Evolutionary conservation across 305 asterid genomes (phyloP).

Genomic region (Fraxinus nigra): DNA sequence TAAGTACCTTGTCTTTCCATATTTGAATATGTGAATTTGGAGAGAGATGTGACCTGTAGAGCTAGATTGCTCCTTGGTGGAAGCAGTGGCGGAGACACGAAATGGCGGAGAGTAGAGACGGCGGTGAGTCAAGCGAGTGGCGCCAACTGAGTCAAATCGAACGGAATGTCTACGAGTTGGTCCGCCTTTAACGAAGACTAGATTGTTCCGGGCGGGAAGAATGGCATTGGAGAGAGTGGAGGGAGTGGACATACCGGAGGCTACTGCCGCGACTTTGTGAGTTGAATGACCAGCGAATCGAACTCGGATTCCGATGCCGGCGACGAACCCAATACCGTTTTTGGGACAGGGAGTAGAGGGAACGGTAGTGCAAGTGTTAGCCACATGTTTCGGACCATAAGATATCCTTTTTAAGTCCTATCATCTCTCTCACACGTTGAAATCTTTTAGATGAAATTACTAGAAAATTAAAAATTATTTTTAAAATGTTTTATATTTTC

Average conservation of each 20-base stretch:
- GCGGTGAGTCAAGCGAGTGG: background rate
- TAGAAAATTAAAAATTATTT: background rate
- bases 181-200: slow-evolving; percentile 4
- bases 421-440: background rate
- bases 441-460: background rate
- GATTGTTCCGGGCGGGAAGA: background rate
- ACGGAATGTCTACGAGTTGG: slow-evolving; percentile 3
- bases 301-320: slow-evolving; percentile 8
- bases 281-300: slow-evolving; percentile 3
- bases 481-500: background rate
- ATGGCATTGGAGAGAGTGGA: slow-evolving; percentile 11
- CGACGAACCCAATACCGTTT: background rate
- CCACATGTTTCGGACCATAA: slow-evolving; percentile 4
- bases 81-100: slow-evolving; percentile 18
- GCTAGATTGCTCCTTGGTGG: slow-evolving; percentile 21
- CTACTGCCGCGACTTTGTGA: background rate
- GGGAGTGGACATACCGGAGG: slow-evolving; percentile 11
- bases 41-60: slow-evolving; percentile 25
- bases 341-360: background rate
- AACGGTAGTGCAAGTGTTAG: background rate
- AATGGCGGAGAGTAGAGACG: slow-evolving; percentile 10
- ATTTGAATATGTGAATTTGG: background rate
- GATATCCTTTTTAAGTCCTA: background rate
- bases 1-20: background rate
- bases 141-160: slow-evolving; percentile 15